Evolutionary conservation across 208 protist species (phyloP).

Genomic region (Trypanosoma caninum): DNA sequence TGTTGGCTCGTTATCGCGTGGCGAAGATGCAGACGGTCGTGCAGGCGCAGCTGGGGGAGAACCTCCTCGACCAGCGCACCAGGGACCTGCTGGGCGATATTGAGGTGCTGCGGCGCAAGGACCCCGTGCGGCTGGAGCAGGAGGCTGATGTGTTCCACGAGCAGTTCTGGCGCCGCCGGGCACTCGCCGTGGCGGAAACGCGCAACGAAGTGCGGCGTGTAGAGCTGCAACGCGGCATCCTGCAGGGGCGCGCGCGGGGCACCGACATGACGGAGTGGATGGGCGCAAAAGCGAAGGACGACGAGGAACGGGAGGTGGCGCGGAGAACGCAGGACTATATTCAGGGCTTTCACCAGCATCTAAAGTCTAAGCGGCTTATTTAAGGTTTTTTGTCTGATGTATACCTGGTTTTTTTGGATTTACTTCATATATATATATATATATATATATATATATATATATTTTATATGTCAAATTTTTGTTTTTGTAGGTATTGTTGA

Average conservation of each 20-base stretch:
- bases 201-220: slow-evolving; percentile 55
- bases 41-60: slow-evolving; percentile 84
- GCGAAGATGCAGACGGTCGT: slow-evolving; percentile 70
- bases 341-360: slow-evolving; percentile 87
- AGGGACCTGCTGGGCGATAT: slow-evolving; percentile 78
- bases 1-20: slow-evolving; percentile 74
- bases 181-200: slow-evolving; percentile 46
- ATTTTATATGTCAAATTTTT: neutral
- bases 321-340: slow-evolving; percentile 88
- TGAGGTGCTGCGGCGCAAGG: slow-evolving; percentile 79
- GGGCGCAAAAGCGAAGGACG: slow-evolving; percentile 83
- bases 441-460: neutral
- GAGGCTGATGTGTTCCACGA: slow-evolving; percentile 87
- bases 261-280: slow-evolving; percentile 92
- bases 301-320: slow-evolving; percentile 85
- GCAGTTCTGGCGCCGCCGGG: slow-evolving; percentile 86
- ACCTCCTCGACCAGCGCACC: slow-evolving; percentile 81
- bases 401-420: neutral
- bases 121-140: slow-evolving; percentile 82
- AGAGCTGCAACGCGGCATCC: slow-evolving; percentile 62
- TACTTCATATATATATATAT: neutral
- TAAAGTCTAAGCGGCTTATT: slow-evolving; percentile 87
- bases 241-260: slow-evolving; percentile 71
- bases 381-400: slow-evolving; percentile 24
- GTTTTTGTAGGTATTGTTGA: neutral